Conservation (phyloP, 768 basidiomycete genomes). For the Flagelloscypha sp. region DNA sequence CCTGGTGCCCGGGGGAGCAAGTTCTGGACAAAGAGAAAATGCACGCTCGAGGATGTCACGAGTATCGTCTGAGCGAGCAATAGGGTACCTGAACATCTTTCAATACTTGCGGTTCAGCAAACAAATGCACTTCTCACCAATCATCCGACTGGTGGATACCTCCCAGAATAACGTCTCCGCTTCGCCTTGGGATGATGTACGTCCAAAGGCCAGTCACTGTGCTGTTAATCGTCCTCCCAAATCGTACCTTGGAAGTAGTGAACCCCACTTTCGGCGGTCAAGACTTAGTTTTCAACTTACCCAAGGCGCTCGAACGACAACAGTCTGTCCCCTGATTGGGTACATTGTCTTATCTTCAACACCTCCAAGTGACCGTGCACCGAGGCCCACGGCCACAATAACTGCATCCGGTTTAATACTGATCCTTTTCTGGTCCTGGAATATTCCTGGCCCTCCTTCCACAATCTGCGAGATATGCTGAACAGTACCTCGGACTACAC, state of each 20-base stretch:
- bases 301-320: conserved; percentile 44
- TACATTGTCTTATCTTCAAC: conserved; percentile 50
- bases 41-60: conserved; percentile 12
- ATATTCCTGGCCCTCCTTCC: conserved; percentile 46
- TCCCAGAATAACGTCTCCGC: conserved; percentile 44
- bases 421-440: too few species aligned
- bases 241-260: too few species aligned
- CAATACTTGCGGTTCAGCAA: not conserved
- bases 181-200: conserved; percentile 60
- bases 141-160: conserved; percentile 45
- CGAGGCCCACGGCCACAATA: conserved; percentile 19
- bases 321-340: conserved; percentile 58
- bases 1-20: conserved; percentile 23
- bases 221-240: conserved; percentile 11
- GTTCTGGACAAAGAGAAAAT: conserved; percentile 23
- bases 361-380: conserved; percentile 48
- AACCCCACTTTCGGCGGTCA: too few species aligned
- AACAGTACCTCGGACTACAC: conserved; percentile 46
- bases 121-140: conserved; percentile 20
- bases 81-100: conserved; percentile 9
- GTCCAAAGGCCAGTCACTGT: conserved; percentile 19
- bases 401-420: conserved; percentile 13
- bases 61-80: conserved; percentile 12
- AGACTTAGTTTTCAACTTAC: too few species aligned
- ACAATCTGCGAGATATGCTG: conserved; percentile 65